Percentiles rank a stretch among this genome's conserved stretches.
Evolutionary conservation across 2,329 filamentous ascomycete genomes (phyloP).

Genomic region (Colletotrichum melonis): DNA sequence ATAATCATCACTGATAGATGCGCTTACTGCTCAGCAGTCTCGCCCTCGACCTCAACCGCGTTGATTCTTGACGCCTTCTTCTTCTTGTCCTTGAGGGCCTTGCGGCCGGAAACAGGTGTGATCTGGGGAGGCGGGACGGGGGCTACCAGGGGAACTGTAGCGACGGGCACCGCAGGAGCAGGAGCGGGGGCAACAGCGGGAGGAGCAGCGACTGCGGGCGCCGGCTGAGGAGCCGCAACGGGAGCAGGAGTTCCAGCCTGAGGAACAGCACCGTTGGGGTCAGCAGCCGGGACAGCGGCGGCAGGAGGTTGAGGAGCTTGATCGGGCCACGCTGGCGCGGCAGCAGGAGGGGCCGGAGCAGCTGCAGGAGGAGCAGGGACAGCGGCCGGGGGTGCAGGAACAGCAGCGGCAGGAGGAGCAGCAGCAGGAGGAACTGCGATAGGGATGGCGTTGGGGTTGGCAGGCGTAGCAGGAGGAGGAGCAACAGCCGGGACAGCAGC

Average conservation of each 20-base stretch:
- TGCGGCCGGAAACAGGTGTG: conserved; percentile 1
- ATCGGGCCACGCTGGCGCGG: neutral
- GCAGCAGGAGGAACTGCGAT: neutral
- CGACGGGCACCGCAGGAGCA: conserved; percentile 1
- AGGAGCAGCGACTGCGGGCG: neutral
- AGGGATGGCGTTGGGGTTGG: neutral
- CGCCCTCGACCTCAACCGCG: neutral
- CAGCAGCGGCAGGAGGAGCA: neutral
- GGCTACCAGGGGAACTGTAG: neutral
- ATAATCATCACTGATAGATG: neutral
- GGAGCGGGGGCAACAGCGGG: neutral
- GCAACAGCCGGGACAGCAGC: conserved; percentile 1
- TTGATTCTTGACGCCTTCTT: neutral
- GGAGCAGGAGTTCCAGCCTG: neutral
- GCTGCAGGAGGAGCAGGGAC: neutral
- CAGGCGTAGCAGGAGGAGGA: neutral
- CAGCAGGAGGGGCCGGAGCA: neutral
- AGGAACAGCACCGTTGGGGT: neutral
- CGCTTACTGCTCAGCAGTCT: conserved; percentile 1
- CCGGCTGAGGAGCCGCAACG: neutral
- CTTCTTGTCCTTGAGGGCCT: conserved; percentile 23
- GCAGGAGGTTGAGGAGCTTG: neutral
- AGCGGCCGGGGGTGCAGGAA: neutral
- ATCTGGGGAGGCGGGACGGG: conserved; percentile 22
- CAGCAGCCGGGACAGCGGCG: neutral